phyloP scores from a whole-genome alignment of 129 eudicot species.

The Centella asiatica region DNA sequence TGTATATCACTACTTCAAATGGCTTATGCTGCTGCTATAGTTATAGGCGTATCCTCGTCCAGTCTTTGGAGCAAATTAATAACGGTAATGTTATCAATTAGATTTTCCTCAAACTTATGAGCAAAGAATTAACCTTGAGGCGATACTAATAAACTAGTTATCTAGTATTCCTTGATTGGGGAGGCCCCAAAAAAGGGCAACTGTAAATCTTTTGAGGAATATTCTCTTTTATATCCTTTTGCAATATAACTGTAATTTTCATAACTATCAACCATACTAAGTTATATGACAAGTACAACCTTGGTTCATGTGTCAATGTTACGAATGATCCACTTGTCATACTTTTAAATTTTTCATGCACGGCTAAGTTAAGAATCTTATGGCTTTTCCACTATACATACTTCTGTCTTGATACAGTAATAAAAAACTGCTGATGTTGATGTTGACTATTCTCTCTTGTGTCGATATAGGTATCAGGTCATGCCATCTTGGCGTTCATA shows the following conservation, averaged over 20 bases:
- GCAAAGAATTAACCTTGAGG: too few relatives aligned
- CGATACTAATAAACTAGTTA: too few relatives aligned
- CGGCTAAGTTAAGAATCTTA: not conserved
- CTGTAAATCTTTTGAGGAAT: too few relatives aligned
- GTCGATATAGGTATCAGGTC: constrained; percentile 59
- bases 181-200: not conserved
- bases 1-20: constrained; percentile 76
- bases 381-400: not conserved
- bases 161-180: not conserved
- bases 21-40: constrained; percentile 74
- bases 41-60: constrained; percentile 67
- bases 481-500: constrained; percentile 47
- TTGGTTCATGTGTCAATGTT: too few relatives aligned
- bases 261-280: too few relatives aligned
- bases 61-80: constrained; percentile 65
- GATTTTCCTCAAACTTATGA: not conserved
- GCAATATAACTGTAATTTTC: too few relatives aligned
- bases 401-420: too few relatives aligned
- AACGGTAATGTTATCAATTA: constrained; percentile 36
- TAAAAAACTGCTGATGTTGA: not conserved
- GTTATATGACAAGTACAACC: too few relatives aligned
- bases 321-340: not conserved
- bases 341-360: not conserved
- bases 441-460: not conserved
- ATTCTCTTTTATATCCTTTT: too few relatives aligned